Base-by-base conservation (phyloP, 805 yeast species). In the Grigorovia transvaalensis region DNA sequence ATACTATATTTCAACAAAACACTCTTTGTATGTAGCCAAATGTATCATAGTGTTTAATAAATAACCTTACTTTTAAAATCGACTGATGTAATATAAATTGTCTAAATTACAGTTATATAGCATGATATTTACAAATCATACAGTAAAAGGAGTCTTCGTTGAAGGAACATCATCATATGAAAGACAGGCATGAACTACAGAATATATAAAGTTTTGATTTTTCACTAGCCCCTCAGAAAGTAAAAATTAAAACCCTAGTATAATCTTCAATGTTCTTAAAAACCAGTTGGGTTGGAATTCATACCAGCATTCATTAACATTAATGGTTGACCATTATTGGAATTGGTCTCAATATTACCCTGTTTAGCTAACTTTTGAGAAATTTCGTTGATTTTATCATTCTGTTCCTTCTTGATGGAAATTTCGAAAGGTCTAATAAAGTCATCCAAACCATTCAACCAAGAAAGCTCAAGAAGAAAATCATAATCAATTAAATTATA, bases 381-480 rank as follows among this genome's bases (percentile, higher is more conserved):
- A 50, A 90, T 74, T 66, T 77, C 85, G 58, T 79, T 73, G 55
- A 89, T 68, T 55, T 78, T 75, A 59, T 76, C 80, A 59, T 79
- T 79, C 70, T 86, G 89, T 70, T 91, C 97, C 60, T 83, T 84
- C 62, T 83, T 81, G 57, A 85, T 73, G 44, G 95, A 84, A 64
- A 93, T 88, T 68, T 81, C 84, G 71, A 89, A 93, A 51, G 99
- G 99, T 74, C 86, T 90, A 58, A 86, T 83, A 72, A 83, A 88
- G 68, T 90, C 91, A 56, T 73, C 79, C 71, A 93, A 79, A 58
- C 79, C 78, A 70, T 88, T 85, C 66, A 95, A 75, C 99, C 99
- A 93, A 38, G 95, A 77, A 58, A 89, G 73, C 69, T 93, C 99
- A 59, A 85, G 71, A 19, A 91, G 96, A 62, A 83, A 82, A 64